These are phyloP conservation scores for Keqinozyma sinolaborantium DNA, from an alignment of 1,139 yeast species.

Conservation along the genomic window DNA sequence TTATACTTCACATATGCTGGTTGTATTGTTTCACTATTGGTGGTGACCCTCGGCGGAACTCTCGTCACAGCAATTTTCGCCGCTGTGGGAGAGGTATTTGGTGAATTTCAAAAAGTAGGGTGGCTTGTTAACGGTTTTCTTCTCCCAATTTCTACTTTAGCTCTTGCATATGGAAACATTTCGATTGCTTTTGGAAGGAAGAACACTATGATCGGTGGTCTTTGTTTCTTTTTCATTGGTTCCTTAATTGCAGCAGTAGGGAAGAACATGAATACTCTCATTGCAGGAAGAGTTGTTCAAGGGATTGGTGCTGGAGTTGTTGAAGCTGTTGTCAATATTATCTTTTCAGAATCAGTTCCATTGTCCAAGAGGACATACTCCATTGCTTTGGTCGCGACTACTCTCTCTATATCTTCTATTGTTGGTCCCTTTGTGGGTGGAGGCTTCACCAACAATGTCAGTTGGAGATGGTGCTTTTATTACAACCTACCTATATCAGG, in stretches of 20 bases:
- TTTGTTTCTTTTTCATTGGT: constrained; percentile 58
- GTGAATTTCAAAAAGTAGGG: constrained; percentile 51
- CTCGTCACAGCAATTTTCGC: constrained; percentile 59
- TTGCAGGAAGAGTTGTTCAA: constrained; percentile 68
- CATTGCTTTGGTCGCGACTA: constrained; percentile 46
- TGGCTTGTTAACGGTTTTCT: constrained; percentile 63
- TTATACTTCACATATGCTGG: constrained; percentile 41
- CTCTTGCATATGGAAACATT: constrained; percentile 60
- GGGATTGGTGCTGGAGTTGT: constrained; percentile 77
- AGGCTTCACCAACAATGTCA: constrained; percentile 55
- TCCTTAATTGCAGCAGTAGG: constrained; percentile 61
- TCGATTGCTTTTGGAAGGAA: constrained; percentile 64
- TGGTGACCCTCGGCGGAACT: constrained; percentile 67
- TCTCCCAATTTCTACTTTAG: constrained; percentile 55
- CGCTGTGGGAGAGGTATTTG: constrained; percentile 51
- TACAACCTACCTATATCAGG: constrained; percentile 71
- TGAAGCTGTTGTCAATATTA: constrained; percentile 54
- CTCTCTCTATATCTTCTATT: constrained; percentile 54
- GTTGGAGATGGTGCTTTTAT: constrained; percentile 82
- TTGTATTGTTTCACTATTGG: constrained; percentile 48
- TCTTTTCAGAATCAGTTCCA: constrained; percentile 59
- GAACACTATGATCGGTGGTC: constrained; percentile 42
- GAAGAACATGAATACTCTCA: constrained; percentile 53
- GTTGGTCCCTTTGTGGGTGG: constrained; percentile 72
- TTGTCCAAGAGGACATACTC: constrained; percentile 54